Conservation (phyloP, 2,329 filamentous ascomycete species). For the Amauroascus verrucosus region DNA sequence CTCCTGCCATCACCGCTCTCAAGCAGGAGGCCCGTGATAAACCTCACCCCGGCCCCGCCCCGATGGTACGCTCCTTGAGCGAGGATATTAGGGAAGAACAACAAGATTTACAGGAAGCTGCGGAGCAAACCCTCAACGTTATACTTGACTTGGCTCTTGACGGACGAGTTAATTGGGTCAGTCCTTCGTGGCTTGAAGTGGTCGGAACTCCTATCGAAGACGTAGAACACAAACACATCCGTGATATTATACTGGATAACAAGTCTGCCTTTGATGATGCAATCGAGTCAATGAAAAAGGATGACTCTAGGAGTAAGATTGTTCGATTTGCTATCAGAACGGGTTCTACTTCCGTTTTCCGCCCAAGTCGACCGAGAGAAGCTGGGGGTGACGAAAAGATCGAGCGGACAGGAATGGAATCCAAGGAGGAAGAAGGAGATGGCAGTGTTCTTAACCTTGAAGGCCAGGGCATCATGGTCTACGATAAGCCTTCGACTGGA, state of each 20-base stretch:
- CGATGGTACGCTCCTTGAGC: constrained; percentile 58
- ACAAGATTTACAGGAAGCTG: constrained; percentile 86
- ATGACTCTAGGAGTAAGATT: constrained; percentile 86
- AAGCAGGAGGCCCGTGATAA: constrained; percentile 35
- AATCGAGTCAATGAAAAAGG: constrained; percentile 78
- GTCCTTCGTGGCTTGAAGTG: constrained; percentile 88
- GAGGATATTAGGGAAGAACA: constrained; percentile 87
- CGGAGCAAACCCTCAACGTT: constrained; percentile 91
- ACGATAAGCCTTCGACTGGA: constrained; percentile 73
- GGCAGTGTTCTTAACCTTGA: constrained; percentile 64
- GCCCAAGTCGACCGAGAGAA: constrained; percentile 16
- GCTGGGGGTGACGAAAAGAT: constrained; percentile 24
- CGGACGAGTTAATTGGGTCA: constrained; percentile 87
- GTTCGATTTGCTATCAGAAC: constrained; percentile 68
- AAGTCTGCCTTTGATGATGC: constrained; percentile 70
- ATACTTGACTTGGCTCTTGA: constrained; percentile 90
- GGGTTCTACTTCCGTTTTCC: constrained; percentile 58
- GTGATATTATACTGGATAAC: constrained; percentile 71
- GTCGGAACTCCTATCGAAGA: constrained; percentile 67
- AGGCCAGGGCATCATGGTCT: constrained; percentile 97
- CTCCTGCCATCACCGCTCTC: constrained; percentile 36
- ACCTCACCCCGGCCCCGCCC: constrained; percentile 19
- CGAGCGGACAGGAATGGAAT: constrained; percentile 28
- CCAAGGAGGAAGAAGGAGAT: constrained; percentile 31
- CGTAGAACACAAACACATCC: constrained; percentile 66